Evolutionary conservation across 202 grass and related monocot species (phyloP), one percentile per base, ranked within the genome.

Genomic region (Hordeum pubiflorum): DNA sequence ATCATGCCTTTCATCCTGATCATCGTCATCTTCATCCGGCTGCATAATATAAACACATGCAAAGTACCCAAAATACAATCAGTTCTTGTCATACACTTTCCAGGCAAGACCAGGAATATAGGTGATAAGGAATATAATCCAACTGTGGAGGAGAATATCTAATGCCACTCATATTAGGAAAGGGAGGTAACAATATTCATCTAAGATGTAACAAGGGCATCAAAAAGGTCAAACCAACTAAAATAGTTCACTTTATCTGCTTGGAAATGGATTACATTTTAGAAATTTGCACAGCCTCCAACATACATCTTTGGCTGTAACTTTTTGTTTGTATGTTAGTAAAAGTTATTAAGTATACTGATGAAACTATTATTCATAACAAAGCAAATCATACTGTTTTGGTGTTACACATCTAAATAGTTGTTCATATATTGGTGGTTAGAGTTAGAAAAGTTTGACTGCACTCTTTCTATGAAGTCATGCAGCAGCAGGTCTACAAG

Each of bases 21-120:
- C 87, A 66, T 79, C 89, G 63, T 86, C 73, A 77, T 97, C 89
- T 89, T 94, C 94, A 89, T 94, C 89, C 29, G 59, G 72, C 94
- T 97, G 79, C 62, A 91, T 38, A 88, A 75, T 43, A 76, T 78
- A 66, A 29, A 81, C 54, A 79, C 9, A 86, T 54, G 55, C 36
- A 82, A 37, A 62, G 60, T 77, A 82, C 27, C 38, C 22, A 58
- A 85, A 87, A 64, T 46, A 66, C 55, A 87, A 66, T 90, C 48
- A 87, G 67, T n/a, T 65, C 36, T 80, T 76, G 32, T 72, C 39
- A 80, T 68, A 15, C 40, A 79, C 81, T 79, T 77, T 14, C 76
- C 44, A 72, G 21, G 57, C 58, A 76, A 29, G 34, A 71, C 32
- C 39, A 71, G 6, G n/a, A 65, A 70, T 67, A 78, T 8, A 82